Evolutionary conservation across 2,329 filamentous ascomycete genomes (phyloP).

Genomic region (Alternaria gansuensis): DNA sequence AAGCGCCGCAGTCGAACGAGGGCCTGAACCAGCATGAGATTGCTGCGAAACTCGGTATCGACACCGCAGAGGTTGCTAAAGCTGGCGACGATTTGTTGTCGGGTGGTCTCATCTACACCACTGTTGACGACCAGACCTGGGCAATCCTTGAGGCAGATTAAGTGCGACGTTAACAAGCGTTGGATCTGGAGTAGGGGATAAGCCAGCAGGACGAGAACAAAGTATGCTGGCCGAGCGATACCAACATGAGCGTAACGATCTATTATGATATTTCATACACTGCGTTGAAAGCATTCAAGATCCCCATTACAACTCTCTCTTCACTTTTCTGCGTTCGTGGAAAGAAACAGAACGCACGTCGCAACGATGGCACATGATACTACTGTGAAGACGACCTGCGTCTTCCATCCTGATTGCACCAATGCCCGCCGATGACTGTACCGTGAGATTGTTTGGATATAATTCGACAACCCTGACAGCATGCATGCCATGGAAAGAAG

Average conservation of each 20-base stretch:
- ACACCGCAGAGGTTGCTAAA: conserved; percentile 73
- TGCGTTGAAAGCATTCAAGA: conserved; percentile 3
- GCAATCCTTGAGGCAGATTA: conserved; percentile 73
- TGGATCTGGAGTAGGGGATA: neutral
- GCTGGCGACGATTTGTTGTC: conserved; percentile 83
- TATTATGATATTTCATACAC: conserved; percentile 5
- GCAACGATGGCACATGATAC: conserved; percentile 54
- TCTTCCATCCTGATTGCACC: conserved; percentile 94
- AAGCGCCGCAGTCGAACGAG: conserved; percentile 76
- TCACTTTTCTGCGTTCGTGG: conserved; percentile 48
- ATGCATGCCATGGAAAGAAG: conserved; percentile 79
- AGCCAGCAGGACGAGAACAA: neutral
- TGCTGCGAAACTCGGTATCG: conserved; percentile 70
- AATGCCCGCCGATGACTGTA: conserved; percentile 82
- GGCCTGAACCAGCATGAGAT: conserved; percentile 84
- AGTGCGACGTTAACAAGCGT: neutral
- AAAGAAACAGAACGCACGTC: conserved; percentile 54
- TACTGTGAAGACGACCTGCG: conserved; percentile 72
- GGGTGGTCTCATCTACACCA: conserved; percentile 83
- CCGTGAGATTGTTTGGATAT: conserved; percentile 81
- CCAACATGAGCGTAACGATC: conserved; percentile 7
- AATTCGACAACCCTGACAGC: conserved; percentile 81
- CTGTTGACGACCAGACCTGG: conserved; percentile 92
- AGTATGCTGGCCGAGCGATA: neutral
- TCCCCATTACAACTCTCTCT: conserved; percentile 31